phyloP scores from a whole-genome alignment of 257 asterid genomes.

The Nicotiana tomentosiformis region DNA sequence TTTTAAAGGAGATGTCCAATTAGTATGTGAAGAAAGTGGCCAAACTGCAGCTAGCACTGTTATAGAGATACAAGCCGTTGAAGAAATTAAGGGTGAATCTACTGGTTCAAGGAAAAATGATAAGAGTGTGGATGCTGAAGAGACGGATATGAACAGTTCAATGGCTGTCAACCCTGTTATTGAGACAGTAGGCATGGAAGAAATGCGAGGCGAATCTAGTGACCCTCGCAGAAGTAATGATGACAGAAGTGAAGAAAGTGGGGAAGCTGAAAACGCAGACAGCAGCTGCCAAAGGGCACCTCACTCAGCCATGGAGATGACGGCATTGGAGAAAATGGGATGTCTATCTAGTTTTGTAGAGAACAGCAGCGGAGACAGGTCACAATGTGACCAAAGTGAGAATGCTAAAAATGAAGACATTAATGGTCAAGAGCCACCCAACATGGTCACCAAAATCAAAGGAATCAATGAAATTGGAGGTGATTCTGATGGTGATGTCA shows the following conservation, averaged over 20 bases:
- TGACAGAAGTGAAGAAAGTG: neutral
- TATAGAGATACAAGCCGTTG: neutral
- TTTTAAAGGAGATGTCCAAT: neutral
- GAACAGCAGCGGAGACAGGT: neutral
- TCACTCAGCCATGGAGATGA: neutral
- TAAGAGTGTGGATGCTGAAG: neutral
- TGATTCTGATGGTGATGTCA: neutral
- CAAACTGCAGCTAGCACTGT: neutral
- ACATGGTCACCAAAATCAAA: neutral
- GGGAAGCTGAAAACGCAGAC: neutral
- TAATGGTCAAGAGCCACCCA: neutral
- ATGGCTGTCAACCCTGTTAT: neutral
- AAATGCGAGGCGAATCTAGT: neutral
- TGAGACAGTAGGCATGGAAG: constrained; percentile 3
- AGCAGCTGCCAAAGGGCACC: neutral
- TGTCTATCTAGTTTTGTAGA: neutral
- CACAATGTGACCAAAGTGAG: neutral
- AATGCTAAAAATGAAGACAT: neutral
- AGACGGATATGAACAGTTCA: neutral
- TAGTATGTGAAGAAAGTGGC: neutral
- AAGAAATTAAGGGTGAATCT: constrained; percentile 2
- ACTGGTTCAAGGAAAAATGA: neutral
- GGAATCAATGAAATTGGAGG: neutral
- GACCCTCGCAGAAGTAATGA: neutral
- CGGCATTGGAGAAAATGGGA: neutral